Conservation (phyloP, 2,329 filamentous ascomycete genomes). For the Penicillium sp. region DNA sequence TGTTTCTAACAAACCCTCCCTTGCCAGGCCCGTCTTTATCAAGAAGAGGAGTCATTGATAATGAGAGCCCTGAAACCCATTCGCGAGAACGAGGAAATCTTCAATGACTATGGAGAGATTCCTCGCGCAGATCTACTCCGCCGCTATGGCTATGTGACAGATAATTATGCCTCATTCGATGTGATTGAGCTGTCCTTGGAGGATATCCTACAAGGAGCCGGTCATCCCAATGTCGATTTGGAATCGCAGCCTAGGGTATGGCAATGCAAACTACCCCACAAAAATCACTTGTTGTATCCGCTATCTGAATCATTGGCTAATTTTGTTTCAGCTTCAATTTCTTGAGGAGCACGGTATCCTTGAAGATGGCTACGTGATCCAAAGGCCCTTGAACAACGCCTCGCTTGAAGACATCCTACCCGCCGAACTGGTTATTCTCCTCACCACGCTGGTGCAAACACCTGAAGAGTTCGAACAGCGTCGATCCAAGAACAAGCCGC, state of each 20-base stretch:
- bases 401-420: constrained; percentile 41
- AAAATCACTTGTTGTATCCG: not conserved
- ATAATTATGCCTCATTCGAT: constrained; percentile 76
- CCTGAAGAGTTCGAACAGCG: constrained; percentile 39
- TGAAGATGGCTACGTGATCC: constrained; percentile 74
- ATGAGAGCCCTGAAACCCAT: constrained; percentile 75
- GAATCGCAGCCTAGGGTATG: constrained; percentile 39
- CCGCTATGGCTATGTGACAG: constrained; percentile 85
- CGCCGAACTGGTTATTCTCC: constrained; percentile 43
- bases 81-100: constrained; percentile 72
- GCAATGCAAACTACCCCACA: not conserved
- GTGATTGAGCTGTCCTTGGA: constrained; percentile 77
- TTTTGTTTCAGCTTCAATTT: constrained; percentile 49
- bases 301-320: not conserved
- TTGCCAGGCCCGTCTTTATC: constrained; percentile 60
- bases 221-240: constrained; percentile 33
- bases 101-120: constrained; percentile 88
- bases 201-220: constrained; percentile 54
- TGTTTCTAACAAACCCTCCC: not conserved
- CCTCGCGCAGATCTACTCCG: constrained; percentile 81
- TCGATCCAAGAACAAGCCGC: constrained; percentile 40
- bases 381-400: constrained; percentile 33
- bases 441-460: constrained; percentile 40
- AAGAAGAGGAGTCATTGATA: constrained; percentile 64
- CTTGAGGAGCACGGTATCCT: constrained; percentile 67